Base-by-base conservation (phyloP, 2,329 filamentous ascomycete genomes). In the Penicillium sp. region DNA sequence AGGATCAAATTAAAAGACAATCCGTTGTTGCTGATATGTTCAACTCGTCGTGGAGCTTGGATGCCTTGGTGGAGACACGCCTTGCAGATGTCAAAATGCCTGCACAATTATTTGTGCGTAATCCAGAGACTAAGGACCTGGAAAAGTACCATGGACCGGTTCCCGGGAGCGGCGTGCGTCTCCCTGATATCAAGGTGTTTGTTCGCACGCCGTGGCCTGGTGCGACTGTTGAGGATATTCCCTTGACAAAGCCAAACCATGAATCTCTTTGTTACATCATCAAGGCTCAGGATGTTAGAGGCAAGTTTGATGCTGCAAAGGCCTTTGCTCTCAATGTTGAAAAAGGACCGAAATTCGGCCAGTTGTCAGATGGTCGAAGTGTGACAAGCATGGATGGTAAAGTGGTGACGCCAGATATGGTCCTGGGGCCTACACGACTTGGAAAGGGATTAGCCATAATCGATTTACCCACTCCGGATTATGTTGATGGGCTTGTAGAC, bases 231-330 rank as follows among this genome's bases (percentile, higher is more conserved):
- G 74, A 84, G 17, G 78, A 76, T 15, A 83, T 98, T 2, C 95
- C 95, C 0, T 82, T 82, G 0, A 91, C 91, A 0, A 79, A 82
- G 21, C 90, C 89, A 5, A 86, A 86, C 0, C 81, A 82, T 30
- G 87, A 89, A 51, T 89, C 92, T 6, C 81, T 97, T 68, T 96
- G 90, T 61, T 99, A 99, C 76, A 89, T 99, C 61, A 85, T 96
- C 72, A 91, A 92, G 68, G 88, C 87, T 58, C 87, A 92, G 65
- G 83, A 88, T 44, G 85, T 90, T 58, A 87, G 95, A 58, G 95
- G 95, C 56, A 94, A 90, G 70, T 97, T 99, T 71, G 83, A 91
- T 63, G 79, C 86, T 0, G 74, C 84, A 52, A 86, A 83, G 61
- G 94, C 93, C 0, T 83, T 80, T 64, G 82, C 80, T 30, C 79